These are phyloP conservation scores for Microstegium vimineum DNA, from an alignment of 176 grass and related monocot species.

Conservation along the genomic window DNA sequence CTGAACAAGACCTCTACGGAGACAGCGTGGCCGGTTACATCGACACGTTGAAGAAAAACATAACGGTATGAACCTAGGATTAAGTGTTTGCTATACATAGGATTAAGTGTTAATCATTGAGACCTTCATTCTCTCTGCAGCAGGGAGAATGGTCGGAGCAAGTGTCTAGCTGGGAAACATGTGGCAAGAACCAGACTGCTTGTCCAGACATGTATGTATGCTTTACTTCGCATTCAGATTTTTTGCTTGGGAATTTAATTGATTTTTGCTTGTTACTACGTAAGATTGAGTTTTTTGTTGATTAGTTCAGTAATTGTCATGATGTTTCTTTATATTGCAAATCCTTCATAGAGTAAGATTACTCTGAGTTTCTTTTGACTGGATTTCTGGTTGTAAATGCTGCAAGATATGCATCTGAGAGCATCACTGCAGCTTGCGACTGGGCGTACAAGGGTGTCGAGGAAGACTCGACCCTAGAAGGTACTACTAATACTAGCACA, in stretches of 20 bases:
- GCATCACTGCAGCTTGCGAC: constrained; percentile 54
- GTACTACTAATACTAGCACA: neutral
- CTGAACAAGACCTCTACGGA: constrained; percentile 15
- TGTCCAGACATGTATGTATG: constrained; percentile 67
- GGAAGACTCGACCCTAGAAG: constrained; percentile 29
- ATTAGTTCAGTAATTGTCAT: neutral
- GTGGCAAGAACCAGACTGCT: constrained; percentile 31
- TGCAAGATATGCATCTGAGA: constrained; percentile 58
- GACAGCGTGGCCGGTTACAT: neutral
- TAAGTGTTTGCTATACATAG: neutral
- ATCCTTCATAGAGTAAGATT: neutral
- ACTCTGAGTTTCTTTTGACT: neutral
- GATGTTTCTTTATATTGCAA: neutral
- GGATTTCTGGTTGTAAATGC: neutral
- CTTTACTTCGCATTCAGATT: neutral
- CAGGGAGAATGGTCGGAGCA: constrained; percentile 58
- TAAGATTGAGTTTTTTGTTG: neutral
- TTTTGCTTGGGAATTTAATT: neutral
- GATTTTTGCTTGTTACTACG: neutral
- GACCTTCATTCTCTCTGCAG: constrained; percentile 6
- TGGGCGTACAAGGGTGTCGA: constrained; percentile 59
- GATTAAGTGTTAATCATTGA: neutral
- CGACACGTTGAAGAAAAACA: constrained; percentile 23
- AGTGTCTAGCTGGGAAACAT: constrained; percentile 53
- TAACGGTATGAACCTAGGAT: constrained; percentile 17